These are phyloP conservation scores for Solanum sparsipilum DNA, from an alignment of 257 asterid genomes.

Conservation along the genomic window DNA sequence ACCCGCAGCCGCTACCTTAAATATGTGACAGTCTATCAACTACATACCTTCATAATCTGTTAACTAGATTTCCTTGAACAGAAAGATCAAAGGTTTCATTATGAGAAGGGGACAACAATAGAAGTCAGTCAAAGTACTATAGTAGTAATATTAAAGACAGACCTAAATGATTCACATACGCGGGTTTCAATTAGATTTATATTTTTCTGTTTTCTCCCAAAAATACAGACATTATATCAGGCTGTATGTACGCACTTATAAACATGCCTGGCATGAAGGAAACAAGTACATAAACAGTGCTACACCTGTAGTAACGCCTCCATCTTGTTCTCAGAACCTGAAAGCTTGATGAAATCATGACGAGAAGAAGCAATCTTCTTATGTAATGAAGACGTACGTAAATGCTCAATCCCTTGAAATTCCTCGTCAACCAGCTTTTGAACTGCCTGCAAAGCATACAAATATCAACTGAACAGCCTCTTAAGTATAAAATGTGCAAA, in stretches of 20 bases:
- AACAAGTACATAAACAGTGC: not conserved
- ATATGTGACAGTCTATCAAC: not conserved
- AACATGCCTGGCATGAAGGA: not conserved
- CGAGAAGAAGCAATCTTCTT: conserved; percentile 92
- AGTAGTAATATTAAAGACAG: not conserved
- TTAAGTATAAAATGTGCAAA: not conserved
- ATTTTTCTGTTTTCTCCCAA: not conserved
- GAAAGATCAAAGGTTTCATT: not conserved
- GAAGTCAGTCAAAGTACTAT: not conserved
- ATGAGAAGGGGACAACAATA: not conserved
- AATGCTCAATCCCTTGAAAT: conserved; percentile 79
- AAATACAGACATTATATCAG: not conserved
- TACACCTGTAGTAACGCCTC: conserved; percentile 89
- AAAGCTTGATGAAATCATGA: conserved; percentile 88
- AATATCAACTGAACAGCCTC: not conserved
- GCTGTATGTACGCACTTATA: not conserved
- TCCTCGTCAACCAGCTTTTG: conserved; percentile 87
- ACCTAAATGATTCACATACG: not conserved
- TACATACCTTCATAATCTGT: not conserved
- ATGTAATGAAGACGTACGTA: conserved; percentile 86
- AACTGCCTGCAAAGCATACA: conserved; percentile 49
- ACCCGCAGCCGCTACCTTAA: not conserved
- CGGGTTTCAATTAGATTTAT: not conserved
- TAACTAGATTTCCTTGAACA: not conserved
- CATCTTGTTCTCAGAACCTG: conserved; percentile 93